Evolutionary conservation across 2,329 filamentous ascomycete genomes (phyloP).

Genomic region (Calonectria hawksworthii): DNA sequence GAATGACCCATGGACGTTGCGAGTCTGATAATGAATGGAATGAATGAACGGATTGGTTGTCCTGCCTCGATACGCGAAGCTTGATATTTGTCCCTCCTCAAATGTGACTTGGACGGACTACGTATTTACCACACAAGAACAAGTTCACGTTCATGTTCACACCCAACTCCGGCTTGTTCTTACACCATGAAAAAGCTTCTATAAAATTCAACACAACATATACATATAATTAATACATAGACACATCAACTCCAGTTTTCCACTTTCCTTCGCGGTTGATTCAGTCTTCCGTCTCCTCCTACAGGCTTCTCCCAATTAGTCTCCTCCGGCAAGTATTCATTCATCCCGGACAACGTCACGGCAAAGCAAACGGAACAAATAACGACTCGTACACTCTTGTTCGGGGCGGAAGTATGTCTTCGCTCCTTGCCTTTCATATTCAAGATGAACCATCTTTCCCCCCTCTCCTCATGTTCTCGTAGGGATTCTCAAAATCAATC

Average conservation of each 20-base stretch:
- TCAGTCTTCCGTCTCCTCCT: not conserved
- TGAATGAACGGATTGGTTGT: not conserved
- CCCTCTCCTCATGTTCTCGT: not conserved
- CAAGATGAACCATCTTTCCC: not conserved
- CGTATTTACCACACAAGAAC: not conserved
- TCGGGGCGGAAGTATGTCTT: not conserved
- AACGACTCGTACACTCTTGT: not conserved
- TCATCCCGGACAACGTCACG: not conserved
- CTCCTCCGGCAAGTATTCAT: not conserved
- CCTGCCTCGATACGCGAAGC: not conserved
- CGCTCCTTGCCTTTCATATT: slow-evolving; percentile 10
- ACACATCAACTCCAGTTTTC: too few species aligned
- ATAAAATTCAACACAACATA: not conserved
- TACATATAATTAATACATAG: not conserved
- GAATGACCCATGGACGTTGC: not conserved
- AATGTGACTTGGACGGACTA: too few species aligned
- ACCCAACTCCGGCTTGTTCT: not conserved
- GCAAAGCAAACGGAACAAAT: not conserved
- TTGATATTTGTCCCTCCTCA: not conserved
- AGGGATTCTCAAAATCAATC: not conserved
- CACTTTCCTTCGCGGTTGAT: not conserved
- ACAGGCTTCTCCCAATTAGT: not conserved
- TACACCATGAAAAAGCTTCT: not conserved
- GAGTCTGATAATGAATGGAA: not conserved
- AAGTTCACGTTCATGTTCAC: too few species aligned